Base-by-base conservation (phyloP, 2,329 filamentous ascomycete genomes). In the Didymella sp. region DNA sequence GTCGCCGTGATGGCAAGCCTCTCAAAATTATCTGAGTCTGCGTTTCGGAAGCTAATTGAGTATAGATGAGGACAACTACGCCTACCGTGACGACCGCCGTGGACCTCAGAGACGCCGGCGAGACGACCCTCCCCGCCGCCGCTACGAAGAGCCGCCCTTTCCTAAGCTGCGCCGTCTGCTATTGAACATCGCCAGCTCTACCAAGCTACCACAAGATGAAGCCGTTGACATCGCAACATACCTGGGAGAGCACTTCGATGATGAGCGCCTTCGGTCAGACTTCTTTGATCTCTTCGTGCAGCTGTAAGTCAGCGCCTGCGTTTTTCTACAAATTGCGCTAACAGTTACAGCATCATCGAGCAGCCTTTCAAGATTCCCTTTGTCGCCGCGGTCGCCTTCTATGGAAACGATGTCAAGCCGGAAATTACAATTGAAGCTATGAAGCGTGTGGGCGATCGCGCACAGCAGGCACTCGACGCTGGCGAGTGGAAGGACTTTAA, bases 351-450 rank as follows among this genome's bases (percentile, higher is more conserved):
- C 63, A 84, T 90, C 40, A 75, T 91, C 31, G 95, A 99, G 79
- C 95, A 99, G 78, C 95, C 95, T 1, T 89, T 99, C 76, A 98
- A 98, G 82, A 96, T 92, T n/a, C 94, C 95, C 0, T 98, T 97
- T 73, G 84, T 96, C 33, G 92, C 93, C 9, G 91, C 90, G 19
- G 88, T 94, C 13, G 84, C 96, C 40, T 83, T 96, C 56, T 85
- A 92, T 54, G 85, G 88, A 63, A 97, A 98, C 78, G 85, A 86
- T 24, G 79, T 90, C 67, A 92, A 91, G 72, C 82, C 89, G 4
- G 90, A 95, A 64, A 82, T 96, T 31, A 85, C 89, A 28, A 82
- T 83, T 33, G 86, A 92, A 62, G 81, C 96, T 19, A 81, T 98
- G 64, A 82, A 79, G 48, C 86, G 85, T 64, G 80, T 88, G 40